Base-by-base conservation (phyloP, 331 rosid species). In the Erythrophleum ivorense region DNA sequence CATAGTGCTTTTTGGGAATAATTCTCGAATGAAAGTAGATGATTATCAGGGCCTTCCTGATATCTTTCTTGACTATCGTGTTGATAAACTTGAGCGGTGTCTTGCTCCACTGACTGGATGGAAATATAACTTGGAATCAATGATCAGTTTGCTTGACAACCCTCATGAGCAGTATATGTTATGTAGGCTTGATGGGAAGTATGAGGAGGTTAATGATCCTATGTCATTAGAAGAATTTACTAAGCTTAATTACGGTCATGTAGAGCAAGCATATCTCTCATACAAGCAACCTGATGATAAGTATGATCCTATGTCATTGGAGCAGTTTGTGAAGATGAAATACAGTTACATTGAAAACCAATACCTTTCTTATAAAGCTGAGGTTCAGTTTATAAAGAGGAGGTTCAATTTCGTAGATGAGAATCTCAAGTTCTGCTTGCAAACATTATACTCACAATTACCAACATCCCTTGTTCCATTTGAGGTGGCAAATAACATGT, bases 381-480 rank as follows among this genome's bases (percentile, higher is more conserved):
- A 40, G 6, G 81, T 65, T 21, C 52, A 73, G 10, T 90, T 85
- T 83, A 14, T 88, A 0, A 76, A 34, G 82, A 66, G 71, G 31
- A 85, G 24, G 7, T 75, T 84, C 12, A 13, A 41, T 19, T 15
- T 2, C 14, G 16, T 77, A 9, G 57, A 41, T 59, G 73, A 48
- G 33, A 31, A 60, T 36, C 71, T 90, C 10, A 46, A 43, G 50
- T 9, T 40, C 38, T 49, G 24, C 49, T 67, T 69, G 71, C 75
- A 29, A 58, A 79, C 33, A 63, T 43, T 88, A 69, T 85, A 31
- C 19, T 84, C 81, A 1, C 91, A 90, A 64, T 9, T 87, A n/a
- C 91, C 89, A 10, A 88, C 91, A 15, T 81, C 78, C 70, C 34
- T 73, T 19, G 49, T 90, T 73, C 73, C 89, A 3, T 12, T 77